phyloP scores from a whole-genome alignment of 352 stramenopile genomes.

The Peronospora belbahrii region DNA sequence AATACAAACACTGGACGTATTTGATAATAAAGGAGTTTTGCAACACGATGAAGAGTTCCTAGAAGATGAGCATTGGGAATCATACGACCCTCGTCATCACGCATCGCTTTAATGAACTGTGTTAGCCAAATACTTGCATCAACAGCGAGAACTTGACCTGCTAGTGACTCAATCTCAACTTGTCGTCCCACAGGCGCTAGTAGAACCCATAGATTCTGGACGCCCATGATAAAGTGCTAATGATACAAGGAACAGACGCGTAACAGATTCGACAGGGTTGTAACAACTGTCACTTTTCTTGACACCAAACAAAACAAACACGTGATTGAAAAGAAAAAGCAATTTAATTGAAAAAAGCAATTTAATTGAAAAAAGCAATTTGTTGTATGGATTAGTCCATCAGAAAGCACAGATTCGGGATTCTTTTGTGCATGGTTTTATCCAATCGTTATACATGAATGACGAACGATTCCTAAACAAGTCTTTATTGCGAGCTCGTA shows the following conservation, averaged over 20 bases:
- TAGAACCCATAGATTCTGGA: conserved; percentile 97
- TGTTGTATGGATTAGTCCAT: too few species aligned
- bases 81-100: conserved; percentile 91
- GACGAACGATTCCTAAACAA: too few species aligned
- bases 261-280: neutral
- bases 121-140: conserved; percentile 99
- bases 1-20: conserved; percentile 99
- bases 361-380: too few species aligned
- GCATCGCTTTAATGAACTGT: conserved; percentile 98
- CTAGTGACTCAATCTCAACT: conserved; percentile 97
- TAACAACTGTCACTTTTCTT: too few species aligned
- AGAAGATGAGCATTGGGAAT: conserved; percentile 94
- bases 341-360: too few species aligned
- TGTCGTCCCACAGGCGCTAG: conserved; percentile 93
- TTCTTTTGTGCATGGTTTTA: too few species aligned
- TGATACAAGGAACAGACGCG: neutral
- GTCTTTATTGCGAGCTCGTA: too few species aligned
- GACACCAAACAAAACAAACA: too few species aligned
- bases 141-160: conserved; percentile 92
- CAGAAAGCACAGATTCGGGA: too few species aligned
- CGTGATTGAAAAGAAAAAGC: too few species aligned
- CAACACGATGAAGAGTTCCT: conserved; percentile 90
- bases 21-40: conserved; percentile 91
- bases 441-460: too few species aligned
- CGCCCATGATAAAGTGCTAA: conserved; percentile 85